Evolutionary conservation across 305 asterid genomes (phyloP).

Genomic region (Fraxinus velutina): DNA sequence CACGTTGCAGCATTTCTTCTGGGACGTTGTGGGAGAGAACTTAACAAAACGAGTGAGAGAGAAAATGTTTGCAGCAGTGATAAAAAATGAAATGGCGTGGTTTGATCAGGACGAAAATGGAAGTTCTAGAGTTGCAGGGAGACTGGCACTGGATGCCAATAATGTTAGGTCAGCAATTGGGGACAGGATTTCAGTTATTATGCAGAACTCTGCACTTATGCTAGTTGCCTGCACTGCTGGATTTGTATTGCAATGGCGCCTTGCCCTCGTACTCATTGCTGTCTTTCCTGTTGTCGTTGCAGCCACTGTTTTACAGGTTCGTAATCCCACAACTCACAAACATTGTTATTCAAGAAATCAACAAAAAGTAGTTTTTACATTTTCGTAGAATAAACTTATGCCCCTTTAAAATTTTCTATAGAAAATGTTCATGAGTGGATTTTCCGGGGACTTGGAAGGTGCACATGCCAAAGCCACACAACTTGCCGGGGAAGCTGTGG

Average conservation of each 20-base stretch:
- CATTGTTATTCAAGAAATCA: background rate
- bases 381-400: background rate
- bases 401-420: constrained; percentile 27
- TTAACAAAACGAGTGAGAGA: constrained; percentile 85
- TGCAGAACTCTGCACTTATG: constrained; percentile 99
- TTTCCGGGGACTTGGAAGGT: constrained; percentile 93
- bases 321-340: constrained; percentile 11
- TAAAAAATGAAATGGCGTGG: constrained; percentile 92
- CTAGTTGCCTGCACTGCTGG: constrained; percentile 99
- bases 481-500: constrained; percentile 96
- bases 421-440: constrained; percentile 99
- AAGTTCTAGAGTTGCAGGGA: constrained; percentile 84
- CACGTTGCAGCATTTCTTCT: constrained; percentile 87
- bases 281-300: constrained; percentile 96
- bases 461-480: constrained; percentile 92
- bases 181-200: constrained; percentile 86
- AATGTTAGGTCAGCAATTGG: constrained; percentile 99
- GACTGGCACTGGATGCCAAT: constrained; percentile 91
- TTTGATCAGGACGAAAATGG: constrained; percentile 93
- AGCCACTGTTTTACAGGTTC: constrained; percentile 92
- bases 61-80: constrained; percentile 77
- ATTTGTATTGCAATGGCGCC: constrained; percentile 93
- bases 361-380: background rate
- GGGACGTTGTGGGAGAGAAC: constrained; percentile 97
- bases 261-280: constrained; percentile 82